A percentile compares a stretch with the other conserved stretches of the same genome.
phyloP scores from a whole-genome alignment of 2,329 filamentous ascomycete genomes.

The Rhinocladiella similis region DNA sequence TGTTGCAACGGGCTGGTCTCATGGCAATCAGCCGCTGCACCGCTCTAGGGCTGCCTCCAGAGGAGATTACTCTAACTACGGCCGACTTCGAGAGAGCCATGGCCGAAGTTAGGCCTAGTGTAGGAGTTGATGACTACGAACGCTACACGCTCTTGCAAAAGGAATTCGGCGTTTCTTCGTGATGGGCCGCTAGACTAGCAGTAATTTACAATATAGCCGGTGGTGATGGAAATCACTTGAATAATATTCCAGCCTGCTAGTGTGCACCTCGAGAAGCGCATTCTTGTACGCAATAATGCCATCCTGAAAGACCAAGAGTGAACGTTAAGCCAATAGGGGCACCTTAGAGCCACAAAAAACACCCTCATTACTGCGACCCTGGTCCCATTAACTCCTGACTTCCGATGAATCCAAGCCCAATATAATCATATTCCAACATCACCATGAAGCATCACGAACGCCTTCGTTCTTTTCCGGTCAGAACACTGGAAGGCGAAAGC shows the following conservation, averaged over 20 bases:
- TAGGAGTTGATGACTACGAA: slow-evolving; percentile 57
- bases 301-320: slow-evolving; percentile 4
- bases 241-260: not conserved
- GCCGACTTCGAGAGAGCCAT: slow-evolving; percentile 25
- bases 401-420: slow-evolving; percentile 16
- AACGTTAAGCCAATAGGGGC: slow-evolving; percentile 14
- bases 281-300: not conserved
- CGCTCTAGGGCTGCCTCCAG: slow-evolving; percentile 23
- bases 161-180: slow-evolving; percentile 42
- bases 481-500: slow-evolving; percentile 16
- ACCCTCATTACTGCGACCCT: not conserved
- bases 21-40: slow-evolving; percentile 50
- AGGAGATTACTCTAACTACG: slow-evolving; percentile 10
- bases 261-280: not conserved
- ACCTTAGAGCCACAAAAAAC: not conserved
- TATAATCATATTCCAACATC: slow-evolving; percentile 18
- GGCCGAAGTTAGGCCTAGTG: slow-evolving; percentile 26
- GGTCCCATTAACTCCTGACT: not conserved
- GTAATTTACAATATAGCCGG: too few relatives aligned
- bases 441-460: not conserved
- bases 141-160: slow-evolving; percentile 58
- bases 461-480: slow-evolving; percentile 4
- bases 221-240: too few relatives aligned
- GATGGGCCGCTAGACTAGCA: not conserved
- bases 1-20: slow-evolving; percentile 61